Conservation (phyloP, 805 yeast species). For the Saccharomycopsis olivae region DNA sequence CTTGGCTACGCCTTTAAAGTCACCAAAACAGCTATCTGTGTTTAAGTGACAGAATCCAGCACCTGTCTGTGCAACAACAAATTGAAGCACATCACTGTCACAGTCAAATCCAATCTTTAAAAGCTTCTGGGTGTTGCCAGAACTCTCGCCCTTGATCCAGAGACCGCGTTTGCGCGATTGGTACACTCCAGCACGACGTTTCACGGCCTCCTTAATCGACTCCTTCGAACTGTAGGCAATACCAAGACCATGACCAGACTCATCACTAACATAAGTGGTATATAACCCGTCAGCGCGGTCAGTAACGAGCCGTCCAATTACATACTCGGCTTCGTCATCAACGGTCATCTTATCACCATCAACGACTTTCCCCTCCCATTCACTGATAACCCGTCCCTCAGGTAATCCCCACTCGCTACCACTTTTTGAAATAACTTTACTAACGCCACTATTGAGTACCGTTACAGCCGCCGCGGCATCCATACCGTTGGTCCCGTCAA, state of each 20-base stretch:
- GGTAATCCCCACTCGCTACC: constrained; percentile 13
- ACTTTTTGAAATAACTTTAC: not conserved
- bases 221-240: constrained; percentile 82
- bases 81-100: constrained; percentile 84
- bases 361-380: not conserved
- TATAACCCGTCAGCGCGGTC: constrained; percentile 83
- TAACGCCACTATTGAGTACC: too few species aligned
- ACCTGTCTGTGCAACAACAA: constrained; percentile 76
- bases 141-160: constrained; percentile 93
- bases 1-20: constrained; percentile 51
- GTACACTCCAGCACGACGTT: constrained; percentile 79
- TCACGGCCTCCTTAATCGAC: constrained; percentile 73
- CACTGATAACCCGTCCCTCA: constrained; percentile 12
- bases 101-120: constrained; percentile 68
- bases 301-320: constrained; percentile 48
- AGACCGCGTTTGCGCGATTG: constrained; percentile 83
- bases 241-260: constrained; percentile 66
- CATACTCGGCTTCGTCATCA: constrained; percentile 34
- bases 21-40: constrained; percentile 68
- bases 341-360: constrained; percentile 23
- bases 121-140: constrained; percentile 89
- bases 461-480: too few species aligned
- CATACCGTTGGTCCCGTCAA: too few species aligned
- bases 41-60: constrained; percentile 89
- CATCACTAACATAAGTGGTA: constrained; percentile 73